These are phyloP conservation scores for Striga hermonthica DNA, from an alignment of 305 asterid species.

Conservation along the genomic window DNA sequence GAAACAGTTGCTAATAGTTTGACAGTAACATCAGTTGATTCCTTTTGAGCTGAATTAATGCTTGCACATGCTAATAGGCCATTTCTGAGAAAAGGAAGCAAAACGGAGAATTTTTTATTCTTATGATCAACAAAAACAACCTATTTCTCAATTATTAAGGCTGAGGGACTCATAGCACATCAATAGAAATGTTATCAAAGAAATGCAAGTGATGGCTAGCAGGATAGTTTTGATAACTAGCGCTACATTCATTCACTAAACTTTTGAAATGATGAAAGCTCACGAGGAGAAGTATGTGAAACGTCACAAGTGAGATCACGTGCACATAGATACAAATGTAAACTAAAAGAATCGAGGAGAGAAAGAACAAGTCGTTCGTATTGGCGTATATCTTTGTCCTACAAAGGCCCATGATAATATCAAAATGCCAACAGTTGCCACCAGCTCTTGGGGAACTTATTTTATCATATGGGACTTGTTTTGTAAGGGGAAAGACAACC, in stretches of 20 bases:
- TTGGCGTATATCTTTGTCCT: no score
- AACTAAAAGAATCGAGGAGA: no score
- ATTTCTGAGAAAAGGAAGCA: background rate
- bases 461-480: constrained; percentile 19
- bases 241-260: background rate
- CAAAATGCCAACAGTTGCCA: background rate
- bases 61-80: background rate
- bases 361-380: no score
- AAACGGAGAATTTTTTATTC: background rate
- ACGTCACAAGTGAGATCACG: background rate
- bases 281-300: background rate
- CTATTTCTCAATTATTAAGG: background rate
- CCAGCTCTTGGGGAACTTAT: constrained; percentile 10
- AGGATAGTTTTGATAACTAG: background rate
- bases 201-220: background rate
- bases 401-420: background rate
- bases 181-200: background rate
- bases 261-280: background rate
- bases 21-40: background rate
- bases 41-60: background rate
- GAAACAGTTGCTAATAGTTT: no score
- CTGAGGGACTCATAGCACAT: background rate
- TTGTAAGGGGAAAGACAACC: constrained; percentile 25
- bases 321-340: background rate
- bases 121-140: background rate